Percentiles rank a stretch among this genome's conserved stretches.
Conservation (phyloP, 108 stramenopile species). For the Nitzschia inconspicua region DNA sequence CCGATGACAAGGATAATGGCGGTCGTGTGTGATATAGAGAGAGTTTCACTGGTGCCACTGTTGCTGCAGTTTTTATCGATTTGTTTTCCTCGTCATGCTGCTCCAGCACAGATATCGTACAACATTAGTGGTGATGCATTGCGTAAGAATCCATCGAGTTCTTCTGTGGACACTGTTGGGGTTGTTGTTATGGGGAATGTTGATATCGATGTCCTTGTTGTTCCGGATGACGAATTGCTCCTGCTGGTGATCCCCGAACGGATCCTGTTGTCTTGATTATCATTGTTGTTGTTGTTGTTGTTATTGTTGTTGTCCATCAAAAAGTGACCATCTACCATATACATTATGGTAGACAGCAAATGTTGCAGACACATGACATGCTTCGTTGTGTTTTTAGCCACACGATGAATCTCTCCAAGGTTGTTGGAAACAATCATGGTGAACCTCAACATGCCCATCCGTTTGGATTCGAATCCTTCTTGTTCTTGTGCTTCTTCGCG, state of each 20-base stretch:
- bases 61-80: too few relatives aligned
- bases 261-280: not conserved
- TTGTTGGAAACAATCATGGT: constrained; percentile 31
- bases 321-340: constrained; percentile 21
- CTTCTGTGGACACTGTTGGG: not conserved
- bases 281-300: not conserved
- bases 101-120: constrained; percentile 9
- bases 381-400: not conserved
- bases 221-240: not conserved
- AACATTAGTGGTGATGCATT: constrained; percentile 11
- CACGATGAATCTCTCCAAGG: constrained; percentile 23
- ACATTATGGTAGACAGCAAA: constrained; percentile 30
- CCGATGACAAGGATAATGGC: too few relatives aligned
- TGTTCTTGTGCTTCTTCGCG: too few relatives aligned
- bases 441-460: constrained; percentile 2
- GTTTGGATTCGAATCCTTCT: too few relatives aligned
- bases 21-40: too few relatives aligned
- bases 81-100: too few relatives aligned
- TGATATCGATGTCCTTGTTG: not conserved
- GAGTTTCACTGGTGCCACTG: too few relatives aligned
- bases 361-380: constrained; percentile 23
- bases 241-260: not conserved
- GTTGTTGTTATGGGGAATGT: not conserved
- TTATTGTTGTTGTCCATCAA: not conserved
- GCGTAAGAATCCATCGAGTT: constrained; percentile 9